Conservation (phyloP, 1,284 basidiomycete genomes). For the Malassezia nana region DNA sequence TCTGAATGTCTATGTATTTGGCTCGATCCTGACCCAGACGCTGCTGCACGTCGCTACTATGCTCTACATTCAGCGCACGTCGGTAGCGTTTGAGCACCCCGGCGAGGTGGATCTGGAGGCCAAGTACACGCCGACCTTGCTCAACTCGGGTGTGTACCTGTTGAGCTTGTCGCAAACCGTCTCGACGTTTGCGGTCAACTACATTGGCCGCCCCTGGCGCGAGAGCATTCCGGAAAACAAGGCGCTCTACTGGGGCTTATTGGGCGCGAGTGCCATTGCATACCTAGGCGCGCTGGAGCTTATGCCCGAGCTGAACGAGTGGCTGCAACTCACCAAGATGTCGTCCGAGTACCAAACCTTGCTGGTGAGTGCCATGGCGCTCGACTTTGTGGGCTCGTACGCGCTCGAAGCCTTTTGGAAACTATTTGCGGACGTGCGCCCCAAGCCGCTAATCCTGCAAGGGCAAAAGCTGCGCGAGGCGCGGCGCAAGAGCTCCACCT, state of each 20-base stretch:
- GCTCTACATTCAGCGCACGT: conserved; percentile 35
- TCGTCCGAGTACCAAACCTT: conserved; percentile 54
- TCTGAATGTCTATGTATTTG: conserved; percentile 40
- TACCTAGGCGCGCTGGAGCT: conserved; percentile 56
- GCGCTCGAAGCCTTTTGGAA: conserved; percentile 75
- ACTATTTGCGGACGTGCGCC: conserved; percentile 78
- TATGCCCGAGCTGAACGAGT: conserved; percentile 85
- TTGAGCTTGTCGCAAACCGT: conserved; percentile 42
- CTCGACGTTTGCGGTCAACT: conserved; percentile 47
- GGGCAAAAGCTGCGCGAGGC: conserved; percentile 6
- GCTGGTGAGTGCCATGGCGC: conserved; percentile 58
- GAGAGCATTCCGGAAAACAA: conserved; percentile 40
- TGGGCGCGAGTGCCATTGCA: conserved; percentile 33
- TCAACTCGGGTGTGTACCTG: conserved; percentile 46
- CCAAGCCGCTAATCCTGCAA: conserved; percentile 66
- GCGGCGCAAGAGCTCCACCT: not conserved
- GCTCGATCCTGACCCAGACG: conserved; percentile 42
- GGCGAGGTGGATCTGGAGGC: conserved; percentile 41
- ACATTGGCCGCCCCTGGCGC: conserved; percentile 43
- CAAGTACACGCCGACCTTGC: conserved; percentile 41
- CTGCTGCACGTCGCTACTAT: conserved; percentile 41
- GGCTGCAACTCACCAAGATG: conserved; percentile 97
- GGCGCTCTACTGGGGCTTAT: conserved; percentile 41
- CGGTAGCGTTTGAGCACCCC: conserved; percentile 27
- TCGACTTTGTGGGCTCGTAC: conserved; percentile 83